Evolutionary conservation across 1,284 basidiomycete genomes (phyloP).

Genomic region (Malassezia brasiliensis): DNA sequence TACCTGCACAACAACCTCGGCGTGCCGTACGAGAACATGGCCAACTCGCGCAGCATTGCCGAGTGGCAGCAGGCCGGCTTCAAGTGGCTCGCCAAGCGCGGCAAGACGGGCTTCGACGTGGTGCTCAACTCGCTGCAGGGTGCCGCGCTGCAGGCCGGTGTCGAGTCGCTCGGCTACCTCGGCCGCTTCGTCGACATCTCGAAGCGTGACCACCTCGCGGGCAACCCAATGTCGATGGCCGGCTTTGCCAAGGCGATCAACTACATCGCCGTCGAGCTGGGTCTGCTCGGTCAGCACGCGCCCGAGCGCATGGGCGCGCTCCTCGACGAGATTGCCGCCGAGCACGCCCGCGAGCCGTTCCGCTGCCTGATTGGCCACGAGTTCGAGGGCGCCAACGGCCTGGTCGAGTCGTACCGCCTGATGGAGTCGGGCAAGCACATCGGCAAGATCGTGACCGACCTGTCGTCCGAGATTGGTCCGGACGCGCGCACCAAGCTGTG

Average conservation of each 20-base stretch:
- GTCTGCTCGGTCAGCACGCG: slow-evolving; percentile 16
- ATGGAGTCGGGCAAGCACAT: slow-evolving; percentile 21
- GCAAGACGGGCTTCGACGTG: slow-evolving; percentile 17
- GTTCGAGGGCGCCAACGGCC: slow-evolving; percentile 15
- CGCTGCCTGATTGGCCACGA: slow-evolving; percentile 12
- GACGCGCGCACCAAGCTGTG: slow-evolving; percentile 2
- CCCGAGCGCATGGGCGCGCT: slow-evolving; percentile 13
- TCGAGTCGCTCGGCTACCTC: slow-evolving; percentile 16
- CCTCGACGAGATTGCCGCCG: slow-evolving; percentile 17
- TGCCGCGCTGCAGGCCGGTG: slow-evolving; percentile 15
- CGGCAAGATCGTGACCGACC: slow-evolving; percentile 19
- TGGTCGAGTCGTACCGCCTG: slow-evolving; percentile 18
- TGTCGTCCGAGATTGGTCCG: not conserved
- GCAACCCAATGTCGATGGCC: slow-evolving; percentile 19
- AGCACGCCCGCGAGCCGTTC: slow-evolving; percentile 16
- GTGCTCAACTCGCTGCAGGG: slow-evolving; percentile 20
- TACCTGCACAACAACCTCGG: slow-evolving; percentile 20
- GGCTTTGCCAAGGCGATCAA: slow-evolving; percentile 21
- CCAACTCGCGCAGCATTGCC: slow-evolving; percentile 17
- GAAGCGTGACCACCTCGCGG: slow-evolving; percentile 20
- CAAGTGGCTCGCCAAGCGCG: slow-evolving; percentile 18
- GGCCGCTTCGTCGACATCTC: slow-evolving; percentile 20
- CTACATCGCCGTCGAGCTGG: slow-evolving; percentile 21
- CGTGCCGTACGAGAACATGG: slow-evolving; percentile 21
- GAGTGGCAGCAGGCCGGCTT: slow-evolving; percentile 13